Base-by-base conservation (phyloP, 495 filamentous ascomycete genomes). In the Clohesyomyces aquaticus region DNA sequence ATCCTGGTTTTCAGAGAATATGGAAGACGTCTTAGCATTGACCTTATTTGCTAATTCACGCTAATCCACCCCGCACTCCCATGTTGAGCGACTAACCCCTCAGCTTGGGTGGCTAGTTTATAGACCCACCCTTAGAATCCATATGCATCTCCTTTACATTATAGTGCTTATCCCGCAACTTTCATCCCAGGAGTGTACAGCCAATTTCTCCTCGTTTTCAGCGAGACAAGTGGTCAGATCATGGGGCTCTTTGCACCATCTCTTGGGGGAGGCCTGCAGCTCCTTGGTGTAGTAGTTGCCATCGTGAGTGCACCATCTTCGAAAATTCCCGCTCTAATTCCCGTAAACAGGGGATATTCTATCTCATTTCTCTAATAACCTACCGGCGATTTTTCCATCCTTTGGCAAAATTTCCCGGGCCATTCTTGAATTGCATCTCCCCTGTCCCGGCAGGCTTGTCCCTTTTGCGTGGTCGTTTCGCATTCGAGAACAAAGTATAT, bases 401-500 rank as follows among this genome's bases (percentile, higher is more conserved):
- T 29, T 55, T 65, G 32, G 62, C 62, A 28, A 59, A 65, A 32
- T 41, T 49, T 47, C 55, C 53, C 43, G 62, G 62, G 11, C 62
- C 62, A 3, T 46, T 51, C 11, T 41, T 11, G 19, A 69, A 63
- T 53, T 46, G 53, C 16, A 50, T 62, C 12, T 71, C 66, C 50
- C 59, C 64, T 19, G 27, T 71, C 18, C 64, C 70, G 3, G 68
- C 63, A 3, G 66, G 64, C 27, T 26, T 47, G 2, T 59, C 60
- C n/a, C 56, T 71, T 2, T 43, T 70, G 0, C 35, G 50, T 14
- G 71, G 71, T n/a, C 69, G 63, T 9, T 53, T 71, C 8, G 63
- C 69, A 11, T 59, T 67, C n/a, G 59, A 63, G 41, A 67, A 68
- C 56, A 68, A 70, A 42, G 29, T 65, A 18, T 38, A 69, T 19